These are phyloP conservation scores for Melastoma malabathricum DNA, from an alignment of 345 rosid species.

Conservation along the genomic window DNA sequence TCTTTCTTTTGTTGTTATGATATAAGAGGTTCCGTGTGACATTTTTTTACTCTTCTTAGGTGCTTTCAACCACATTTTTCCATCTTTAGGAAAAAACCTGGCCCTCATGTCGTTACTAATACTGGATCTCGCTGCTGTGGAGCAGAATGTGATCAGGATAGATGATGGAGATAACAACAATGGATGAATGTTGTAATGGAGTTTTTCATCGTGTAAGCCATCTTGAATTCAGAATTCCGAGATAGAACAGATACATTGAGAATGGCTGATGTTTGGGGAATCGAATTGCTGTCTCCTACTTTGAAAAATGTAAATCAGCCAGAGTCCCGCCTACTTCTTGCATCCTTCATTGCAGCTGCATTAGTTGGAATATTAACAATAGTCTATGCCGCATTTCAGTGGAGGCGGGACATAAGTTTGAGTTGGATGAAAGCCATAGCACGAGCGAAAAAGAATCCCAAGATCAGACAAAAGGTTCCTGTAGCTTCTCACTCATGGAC, in stretches of 20 bases:
- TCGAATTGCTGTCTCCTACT: conserved; percentile 26
- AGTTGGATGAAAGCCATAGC: conserved; percentile 95
- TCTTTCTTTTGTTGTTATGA: too few species aligned
- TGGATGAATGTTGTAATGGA: too few species aligned
- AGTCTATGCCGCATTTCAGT: conserved; percentile 80
- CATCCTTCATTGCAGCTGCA: conserved; percentile 50
- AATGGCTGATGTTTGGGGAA: conserved; percentile 62
- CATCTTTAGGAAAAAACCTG: too few species aligned
- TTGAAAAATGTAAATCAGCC: conserved; percentile 13
- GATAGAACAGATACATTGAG: conserved; percentile 5
- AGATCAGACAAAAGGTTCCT: conserved; percentile 59
- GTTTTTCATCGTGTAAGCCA: too few species aligned
- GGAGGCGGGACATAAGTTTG: conserved; percentile 86
- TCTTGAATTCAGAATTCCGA: not conserved
- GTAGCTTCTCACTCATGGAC: conserved; percentile 65
- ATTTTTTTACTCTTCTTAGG: too few species aligned
- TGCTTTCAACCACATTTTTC: too few species aligned
- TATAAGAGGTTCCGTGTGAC: too few species aligned
- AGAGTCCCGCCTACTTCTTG: conserved; percentile 47
- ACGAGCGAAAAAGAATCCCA: conserved; percentile 76
- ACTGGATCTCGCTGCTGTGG: too few species aligned
- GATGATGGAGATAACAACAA: too few species aligned
- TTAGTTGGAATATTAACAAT: conserved; percentile 75
- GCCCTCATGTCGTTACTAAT: too few species aligned
- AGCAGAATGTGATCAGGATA: too few species aligned